These are phyloP conservation scores for Lentinus polychrous DNA, from an alignment of 1,284 basidiomycete species.

Conservation along the genomic window DNA sequence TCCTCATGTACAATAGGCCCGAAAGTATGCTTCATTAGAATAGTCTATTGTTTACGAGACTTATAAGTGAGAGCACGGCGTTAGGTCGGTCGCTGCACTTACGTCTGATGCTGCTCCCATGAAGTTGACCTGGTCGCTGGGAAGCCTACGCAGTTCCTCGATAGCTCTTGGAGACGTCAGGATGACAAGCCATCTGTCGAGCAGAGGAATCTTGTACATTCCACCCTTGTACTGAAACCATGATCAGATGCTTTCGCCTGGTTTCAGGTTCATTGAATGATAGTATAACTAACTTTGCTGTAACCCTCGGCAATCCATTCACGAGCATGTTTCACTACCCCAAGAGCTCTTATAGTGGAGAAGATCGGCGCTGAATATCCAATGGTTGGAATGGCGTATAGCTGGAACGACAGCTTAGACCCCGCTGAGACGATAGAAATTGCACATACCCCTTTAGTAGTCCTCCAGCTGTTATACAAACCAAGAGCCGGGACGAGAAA, in stretches of 20 bases:
- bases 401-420: background rate
- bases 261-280: background rate
- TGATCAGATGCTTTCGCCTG: background rate
- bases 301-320: background rate
- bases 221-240: slow-evolving; percentile 23
- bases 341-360: background rate
- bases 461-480: background rate
- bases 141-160: slow-evolving; percentile 34
- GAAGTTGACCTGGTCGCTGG: slow-evolving; percentile 33
- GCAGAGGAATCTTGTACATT: slow-evolving; percentile 34
- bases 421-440: background rate
- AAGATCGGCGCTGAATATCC: background rate
- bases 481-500: background rate
- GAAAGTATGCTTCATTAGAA: background rate
- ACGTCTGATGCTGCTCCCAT: slow-evolving; percentile 29
- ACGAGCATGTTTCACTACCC: background rate
- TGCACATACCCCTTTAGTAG: background rate
- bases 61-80: no score
- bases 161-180: slow-evolving; percentile 27
- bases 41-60: background rate
- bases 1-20: background rate
- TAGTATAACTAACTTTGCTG: background rate
- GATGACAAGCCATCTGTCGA: slow-evolving; percentile 34
- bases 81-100: slow-evolving; percentile 14
- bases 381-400: slow-evolving; percentile 1